phyloP scores from a whole-genome alignment of 345 rosid species.

The Eucalyptus decipiens region DNA sequence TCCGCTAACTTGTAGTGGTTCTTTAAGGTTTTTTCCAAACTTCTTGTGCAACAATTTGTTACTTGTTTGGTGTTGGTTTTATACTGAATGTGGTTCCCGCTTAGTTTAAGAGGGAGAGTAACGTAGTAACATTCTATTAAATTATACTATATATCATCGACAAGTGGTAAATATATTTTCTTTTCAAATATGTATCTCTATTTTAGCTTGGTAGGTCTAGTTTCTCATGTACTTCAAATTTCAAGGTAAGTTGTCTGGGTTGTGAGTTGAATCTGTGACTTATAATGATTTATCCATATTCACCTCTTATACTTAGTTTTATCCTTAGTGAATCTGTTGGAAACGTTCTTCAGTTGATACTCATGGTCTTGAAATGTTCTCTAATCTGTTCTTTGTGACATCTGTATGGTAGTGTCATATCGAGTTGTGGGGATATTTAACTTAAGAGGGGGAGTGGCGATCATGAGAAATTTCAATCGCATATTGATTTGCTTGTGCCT shows the following conservation, averaged over 20 bases:
- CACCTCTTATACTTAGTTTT: neutral
- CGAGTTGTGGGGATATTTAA: neutral
- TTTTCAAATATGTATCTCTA: neutral
- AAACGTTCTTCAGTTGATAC: neutral
- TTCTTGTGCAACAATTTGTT: neutral
- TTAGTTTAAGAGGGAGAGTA: neutral
- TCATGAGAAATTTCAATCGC: neutral
- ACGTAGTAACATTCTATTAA: neutral
- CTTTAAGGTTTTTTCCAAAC: neutral
- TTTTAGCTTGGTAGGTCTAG: neutral
- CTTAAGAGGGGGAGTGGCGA: neutral
- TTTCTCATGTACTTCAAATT: neutral
- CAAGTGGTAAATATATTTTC: neutral
- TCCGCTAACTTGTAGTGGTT: neutral
- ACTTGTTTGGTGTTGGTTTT: neutral
- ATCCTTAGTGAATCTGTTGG: neutral
- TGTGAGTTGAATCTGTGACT: neutral
- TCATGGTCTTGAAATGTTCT: neutral
- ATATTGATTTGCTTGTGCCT: neutral
- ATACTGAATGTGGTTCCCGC: neutral
- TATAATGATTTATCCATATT: neutral
- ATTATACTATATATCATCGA: neutral
- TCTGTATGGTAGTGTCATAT: neutral
- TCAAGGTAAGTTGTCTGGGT: neutral
- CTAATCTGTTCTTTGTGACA: neutral